Evolutionary conservation across 2,329 filamentous ascomycete species (phyloP).

Genomic region (Domatiomyces globalis): DNA sequence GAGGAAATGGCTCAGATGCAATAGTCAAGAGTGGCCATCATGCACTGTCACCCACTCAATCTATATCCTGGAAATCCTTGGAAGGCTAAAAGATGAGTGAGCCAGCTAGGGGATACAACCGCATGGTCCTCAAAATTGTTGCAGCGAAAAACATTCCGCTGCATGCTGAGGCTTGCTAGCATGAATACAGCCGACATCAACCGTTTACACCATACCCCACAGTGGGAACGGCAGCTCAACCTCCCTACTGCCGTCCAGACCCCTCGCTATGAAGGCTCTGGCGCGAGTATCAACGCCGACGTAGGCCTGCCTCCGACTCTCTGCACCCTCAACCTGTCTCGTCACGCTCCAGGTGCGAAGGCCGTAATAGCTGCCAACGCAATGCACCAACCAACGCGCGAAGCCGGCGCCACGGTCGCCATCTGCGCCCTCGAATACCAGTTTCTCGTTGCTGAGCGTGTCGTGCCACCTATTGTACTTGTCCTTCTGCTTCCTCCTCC

Average conservation of each 20-base stretch:
- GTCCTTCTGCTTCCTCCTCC: constrained; percentile 38
- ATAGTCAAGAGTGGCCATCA: too few species aligned
- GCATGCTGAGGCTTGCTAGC: neutral
- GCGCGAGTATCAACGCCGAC: constrained; percentile 49
- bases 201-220: constrained; percentile 22
- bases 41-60: too few species aligned
- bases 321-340: constrained; percentile 8
- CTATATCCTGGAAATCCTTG: too few species aligned
- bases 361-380: constrained; percentile 84
- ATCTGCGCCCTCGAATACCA: constrained; percentile 68
- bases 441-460: constrained; percentile 41
- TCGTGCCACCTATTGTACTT: constrained; percentile 27
- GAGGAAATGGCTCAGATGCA: too few species aligned
- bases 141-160: neutral
- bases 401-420: constrained; percentile 67
- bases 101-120: too few species aligned
- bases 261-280: constrained; percentile 20
- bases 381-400: constrained; percentile 88
- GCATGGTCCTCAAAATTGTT: neutral
- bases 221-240: constrained; percentile 21
- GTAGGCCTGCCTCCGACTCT: constrained; percentile 50
- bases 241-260: constrained; percentile 10
- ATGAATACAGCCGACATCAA: neutral
- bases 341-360: constrained; percentile 64
- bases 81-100: too few species aligned